Percentiles rank a stretch among this genome's conserved stretches.
Conservation (phyloP, 2,329 filamentous ascomycete genomes). For the Trichoderma sp. region DNA sequence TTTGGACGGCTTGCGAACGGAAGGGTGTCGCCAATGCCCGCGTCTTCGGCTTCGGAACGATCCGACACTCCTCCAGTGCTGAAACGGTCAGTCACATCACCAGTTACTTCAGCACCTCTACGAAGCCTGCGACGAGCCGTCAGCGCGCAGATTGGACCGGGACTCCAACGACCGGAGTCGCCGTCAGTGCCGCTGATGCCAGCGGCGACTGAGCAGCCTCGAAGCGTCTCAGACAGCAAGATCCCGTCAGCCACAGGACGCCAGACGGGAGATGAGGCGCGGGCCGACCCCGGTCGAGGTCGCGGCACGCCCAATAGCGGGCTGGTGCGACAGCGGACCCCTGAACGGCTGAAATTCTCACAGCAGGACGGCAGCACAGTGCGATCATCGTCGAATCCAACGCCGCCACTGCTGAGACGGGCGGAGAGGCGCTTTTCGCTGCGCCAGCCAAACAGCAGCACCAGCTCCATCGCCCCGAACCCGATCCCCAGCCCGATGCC, state of each 20-base stretch:
- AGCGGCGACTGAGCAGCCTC: neutral
- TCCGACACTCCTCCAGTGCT: conserved; percentile 10
- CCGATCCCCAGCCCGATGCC: neutral
- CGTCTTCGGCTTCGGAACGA: conserved; percentile 19
- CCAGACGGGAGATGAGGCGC: conserved; percentile 22
- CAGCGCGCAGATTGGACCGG: conserved; percentile 2
- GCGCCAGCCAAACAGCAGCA: conserved; percentile 37
- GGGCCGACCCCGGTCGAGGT: conserved; percentile 27
- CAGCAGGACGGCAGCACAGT: conserved; percentile 49
- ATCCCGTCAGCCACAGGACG: conserved; percentile 11
- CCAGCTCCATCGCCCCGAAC: neutral
- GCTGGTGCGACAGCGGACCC: conserved; percentile 52
- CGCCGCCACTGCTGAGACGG: conserved; percentile 73
- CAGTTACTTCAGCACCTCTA: neutral
- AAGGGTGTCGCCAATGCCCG: conserved; percentile 9
- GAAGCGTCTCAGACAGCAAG: conserved; percentile 43
- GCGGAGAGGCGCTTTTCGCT: conserved; percentile 59
- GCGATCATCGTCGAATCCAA: conserved; percentile 33
- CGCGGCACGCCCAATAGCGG: conserved; percentile 52
- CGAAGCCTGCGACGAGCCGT: conserved; percentile 1
- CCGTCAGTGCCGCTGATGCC: neutral
- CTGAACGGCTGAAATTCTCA: conserved; percentile 51
- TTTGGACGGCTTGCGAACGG: conserved; percentile 5
- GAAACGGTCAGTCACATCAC: neutral
- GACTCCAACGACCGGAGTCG: conserved; percentile 10